Evolutionary conservation across 441 rosid genomes (phyloP), one percentile per base, ranked within the genome.

Genomic region (Croton laevigatus): DNA sequence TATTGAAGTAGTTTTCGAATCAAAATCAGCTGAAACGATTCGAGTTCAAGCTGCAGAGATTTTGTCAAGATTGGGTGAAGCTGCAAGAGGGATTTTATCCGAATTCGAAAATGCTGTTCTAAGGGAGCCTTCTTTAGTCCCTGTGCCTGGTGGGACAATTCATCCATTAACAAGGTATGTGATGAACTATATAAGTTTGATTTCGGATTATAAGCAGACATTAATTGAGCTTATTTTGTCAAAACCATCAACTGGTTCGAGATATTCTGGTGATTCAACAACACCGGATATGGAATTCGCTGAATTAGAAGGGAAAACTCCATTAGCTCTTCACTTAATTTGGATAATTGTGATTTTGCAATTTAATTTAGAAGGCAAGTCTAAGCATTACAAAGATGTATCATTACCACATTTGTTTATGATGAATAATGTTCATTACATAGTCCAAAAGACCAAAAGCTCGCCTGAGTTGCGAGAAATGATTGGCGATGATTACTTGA

Each of bases 381-480:
- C 97, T 11, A 90, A 85, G 86, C 87, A 84, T 48, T 91, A 95
- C 84, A 92, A 76, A 59, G 96, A 95, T 73, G 49, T 83, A 20
- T 71, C 98, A 1, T 76, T 95, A 71, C 83, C 87, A 1, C 91
- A 89, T 76, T 80, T 95, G 45, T 95, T 95, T 80, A 87, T 89
- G 94, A 95, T 95, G 99, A 95, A 92, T 88, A 92, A 95, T 34
- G 97, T 95, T 14, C 90, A 92, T 36, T 94, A 92, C 81, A 90
- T 94, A 38, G 81, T 90, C 73, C 94, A 94, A 71, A 90, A 92
- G 84, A 83, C 86, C 73, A 89, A 86, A 81, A 84, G 87, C 36
- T 86, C 98, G 0, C 71, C 83, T 1, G 93, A 87, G 83, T 81
- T 89, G 61, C 80, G 85, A 42, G 81, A 83, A 70, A 80, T 83